Evolutionary conservation across 768 basidiomycete species (phyloP).

Genomic region (Termitomyces sp.): DNA sequence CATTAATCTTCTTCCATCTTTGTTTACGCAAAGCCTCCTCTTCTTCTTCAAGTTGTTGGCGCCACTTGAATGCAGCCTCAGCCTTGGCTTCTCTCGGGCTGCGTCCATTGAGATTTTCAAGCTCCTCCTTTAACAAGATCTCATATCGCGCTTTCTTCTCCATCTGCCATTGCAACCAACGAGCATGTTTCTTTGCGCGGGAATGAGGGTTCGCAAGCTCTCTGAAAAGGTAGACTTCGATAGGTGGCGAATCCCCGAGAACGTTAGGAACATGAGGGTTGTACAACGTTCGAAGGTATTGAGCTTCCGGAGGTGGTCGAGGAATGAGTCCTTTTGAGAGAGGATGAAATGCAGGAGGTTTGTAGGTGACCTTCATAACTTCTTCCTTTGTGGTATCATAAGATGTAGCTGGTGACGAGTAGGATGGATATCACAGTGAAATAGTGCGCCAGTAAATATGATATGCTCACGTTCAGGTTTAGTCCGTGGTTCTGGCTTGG

Average conservation of each 20-base stretch:
- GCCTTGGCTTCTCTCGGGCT: conserved; percentile 57
- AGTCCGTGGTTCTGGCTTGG: conserved; percentile 37
- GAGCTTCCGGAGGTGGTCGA: conserved; percentile 42
- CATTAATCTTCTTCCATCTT: conserved; percentile 44
- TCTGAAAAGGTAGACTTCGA: conserved; percentile 59
- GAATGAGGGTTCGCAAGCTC: conserved; percentile 82
- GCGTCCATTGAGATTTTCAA: conserved; percentile 54
- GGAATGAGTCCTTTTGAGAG: conserved; percentile 30
- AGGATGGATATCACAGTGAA: background rate
- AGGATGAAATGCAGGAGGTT: conserved; percentile 47
- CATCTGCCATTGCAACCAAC: conserved; percentile 59
- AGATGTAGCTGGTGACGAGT: conserved; percentile 34
- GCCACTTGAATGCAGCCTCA: conserved; percentile 74
- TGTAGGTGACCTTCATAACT: conserved; percentile 68
- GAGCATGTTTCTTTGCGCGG: conserved; percentile 73
- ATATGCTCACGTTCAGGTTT: conserved; percentile 38
- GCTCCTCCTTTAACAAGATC: conserved; percentile 47
- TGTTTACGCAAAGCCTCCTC: conserved; percentile 57
- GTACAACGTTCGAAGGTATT: conserved; percentile 55
- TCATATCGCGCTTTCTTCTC: conserved; percentile 45
- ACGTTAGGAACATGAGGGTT: conserved; percentile 39
- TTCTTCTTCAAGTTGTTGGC: conserved; percentile 51
- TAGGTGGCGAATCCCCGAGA: conserved; percentile 49
- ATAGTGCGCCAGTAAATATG: background rate
- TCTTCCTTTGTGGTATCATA: conserved; percentile 63